Conservation (phyloP, 2,329 filamentous ascomycete genomes). For the Acrocalymma vagum region DNA sequence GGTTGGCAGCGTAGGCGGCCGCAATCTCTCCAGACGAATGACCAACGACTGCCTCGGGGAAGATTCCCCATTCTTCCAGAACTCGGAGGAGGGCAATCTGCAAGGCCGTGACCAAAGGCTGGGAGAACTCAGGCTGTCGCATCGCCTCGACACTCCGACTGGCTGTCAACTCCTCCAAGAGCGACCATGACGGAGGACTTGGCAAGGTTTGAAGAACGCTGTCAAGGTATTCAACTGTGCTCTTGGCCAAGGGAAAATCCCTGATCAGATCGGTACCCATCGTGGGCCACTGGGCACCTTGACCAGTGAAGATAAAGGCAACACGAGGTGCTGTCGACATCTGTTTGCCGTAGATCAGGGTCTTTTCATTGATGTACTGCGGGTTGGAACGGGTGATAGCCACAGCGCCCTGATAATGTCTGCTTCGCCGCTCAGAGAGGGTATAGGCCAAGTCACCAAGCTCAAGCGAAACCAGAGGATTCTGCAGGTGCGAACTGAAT, state of each 20-base stretch:
- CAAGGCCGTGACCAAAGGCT: constrained; percentile 24
- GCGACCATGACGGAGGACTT: constrained; percentile 18
- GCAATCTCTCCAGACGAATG: constrained; percentile 39
- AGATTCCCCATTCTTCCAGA: constrained; percentile 17
- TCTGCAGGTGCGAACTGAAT: constrained; percentile 2
- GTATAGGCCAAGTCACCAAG: constrained; percentile 28
- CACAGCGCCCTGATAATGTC: constrained; percentile 13
- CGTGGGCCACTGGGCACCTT: constrained; percentile 14
- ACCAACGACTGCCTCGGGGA: constrained; percentile 15
- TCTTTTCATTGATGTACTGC: not conserved
- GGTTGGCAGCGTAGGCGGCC: constrained; percentile 24
- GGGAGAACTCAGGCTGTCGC: constrained; percentile 17
- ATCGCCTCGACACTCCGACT: not conserved
- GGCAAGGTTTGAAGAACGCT: constrained; percentile 3
- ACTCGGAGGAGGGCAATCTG: constrained; percentile 25
- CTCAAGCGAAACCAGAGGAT: constrained; percentile 4
- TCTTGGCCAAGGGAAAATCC: not conserved
- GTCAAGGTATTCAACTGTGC: too few relatives aligned
- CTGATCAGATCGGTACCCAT: constrained; percentile 9
- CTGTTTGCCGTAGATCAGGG: not conserved
- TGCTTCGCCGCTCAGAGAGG: constrained; percentile 20
- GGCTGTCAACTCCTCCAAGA: constrained; percentile 13
- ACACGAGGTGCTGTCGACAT: constrained; percentile 4
- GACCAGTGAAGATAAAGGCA: constrained; percentile 13
- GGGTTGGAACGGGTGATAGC: constrained; percentile 1